These are phyloP conservation scores for Backusella luteola DNA, from an alignment of 192 early-diverging fungal genomes.

Conservation along the genomic window DNA sequence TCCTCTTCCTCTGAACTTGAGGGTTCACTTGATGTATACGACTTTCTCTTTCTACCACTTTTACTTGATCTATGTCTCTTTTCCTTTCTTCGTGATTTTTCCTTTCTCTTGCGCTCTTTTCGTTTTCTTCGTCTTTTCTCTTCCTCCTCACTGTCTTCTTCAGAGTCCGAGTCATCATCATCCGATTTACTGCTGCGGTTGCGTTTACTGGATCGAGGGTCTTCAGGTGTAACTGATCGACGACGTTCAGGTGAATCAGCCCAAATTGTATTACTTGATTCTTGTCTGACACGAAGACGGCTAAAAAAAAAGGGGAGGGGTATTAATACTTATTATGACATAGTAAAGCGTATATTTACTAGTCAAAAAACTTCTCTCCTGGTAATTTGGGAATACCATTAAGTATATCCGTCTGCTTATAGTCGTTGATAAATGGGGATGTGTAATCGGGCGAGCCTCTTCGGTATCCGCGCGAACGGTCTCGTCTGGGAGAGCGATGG, in stretches of 20 bases:
- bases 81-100: neutral
- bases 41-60: constrained; percentile 19
- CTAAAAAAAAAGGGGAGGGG: constrained; percentile 20
- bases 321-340: too few relatives aligned
- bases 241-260: constrained; percentile 41
- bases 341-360: neutral
- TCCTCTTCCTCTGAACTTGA: constrained; percentile 11
- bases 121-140: constrained; percentile 16
- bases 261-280: constrained; percentile 40
- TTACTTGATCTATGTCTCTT: constrained; percentile 12
- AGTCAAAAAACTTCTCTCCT: constrained; percentile 24
- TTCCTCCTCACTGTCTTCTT: neutral
- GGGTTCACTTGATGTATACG: constrained; percentile 16
- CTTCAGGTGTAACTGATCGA: constrained; percentile 30
- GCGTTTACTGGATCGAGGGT: constrained; percentile 11
- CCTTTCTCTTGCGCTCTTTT: constrained; percentile 4
- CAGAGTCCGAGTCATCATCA: constrained; percentile 8
- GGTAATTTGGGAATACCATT: constrained; percentile 5
- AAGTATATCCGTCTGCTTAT: neutral
- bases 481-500: neutral
- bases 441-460: neutral
- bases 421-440: neutral
- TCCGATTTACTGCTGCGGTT: neutral
- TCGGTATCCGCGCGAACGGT: neutral
- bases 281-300: constrained; percentile 36